phyloP scores from a whole-genome alignment of 2,329 filamentous ascomycete genomes.

The Trichoderma brevicompactum region DNA sequence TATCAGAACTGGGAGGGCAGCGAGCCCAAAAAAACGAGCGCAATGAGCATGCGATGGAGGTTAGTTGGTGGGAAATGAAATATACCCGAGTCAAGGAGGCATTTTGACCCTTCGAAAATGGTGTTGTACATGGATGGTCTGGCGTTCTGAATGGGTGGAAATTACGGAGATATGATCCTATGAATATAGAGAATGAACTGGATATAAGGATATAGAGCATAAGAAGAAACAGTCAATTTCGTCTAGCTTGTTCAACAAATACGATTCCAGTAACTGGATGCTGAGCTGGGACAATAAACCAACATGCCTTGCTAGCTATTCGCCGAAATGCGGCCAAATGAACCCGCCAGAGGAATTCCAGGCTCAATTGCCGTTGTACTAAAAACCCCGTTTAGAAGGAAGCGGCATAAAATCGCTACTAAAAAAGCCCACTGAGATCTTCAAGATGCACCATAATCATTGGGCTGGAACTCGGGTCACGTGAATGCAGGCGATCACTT shows the following conservation, averaged over 20 bases:
- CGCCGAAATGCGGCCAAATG: too few species aligned
- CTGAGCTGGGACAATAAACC: too few species aligned
- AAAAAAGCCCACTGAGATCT: slow-evolving; percentile 15
- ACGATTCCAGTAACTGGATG: too few species aligned
- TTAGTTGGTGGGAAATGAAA: background rate
- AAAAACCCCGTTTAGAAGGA: too few species aligned
- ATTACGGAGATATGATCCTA: slow-evolving; percentile 3
- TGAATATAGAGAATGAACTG: slow-evolving; percentile 6
- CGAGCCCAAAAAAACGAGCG: background rate
- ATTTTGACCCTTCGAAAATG: slow-evolving; percentile 1
- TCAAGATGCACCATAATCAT: slow-evolving; percentile 15
- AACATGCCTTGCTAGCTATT: too few species aligned
- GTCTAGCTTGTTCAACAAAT: background rate
- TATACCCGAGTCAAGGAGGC: slow-evolving; percentile 27
- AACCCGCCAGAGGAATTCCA: too few species aligned
- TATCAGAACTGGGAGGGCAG: background rate
- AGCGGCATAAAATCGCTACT: too few species aligned
- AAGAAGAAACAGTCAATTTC: background rate
- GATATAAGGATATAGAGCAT: slow-evolving; percentile 13
- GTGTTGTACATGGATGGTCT: slow-evolving; percentile 5
- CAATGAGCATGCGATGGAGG: background rate
- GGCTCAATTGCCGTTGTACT: too few species aligned
- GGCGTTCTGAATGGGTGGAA: slow-evolving; percentile 15
- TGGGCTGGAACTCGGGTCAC: slow-evolving; percentile 24
- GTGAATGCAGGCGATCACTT: slow-evolving; percentile 19